Evolutionary conservation across 2,329 filamentous ascomycete species (phyloP).

Genomic region (Dothideomycetidae sp.): DNA sequence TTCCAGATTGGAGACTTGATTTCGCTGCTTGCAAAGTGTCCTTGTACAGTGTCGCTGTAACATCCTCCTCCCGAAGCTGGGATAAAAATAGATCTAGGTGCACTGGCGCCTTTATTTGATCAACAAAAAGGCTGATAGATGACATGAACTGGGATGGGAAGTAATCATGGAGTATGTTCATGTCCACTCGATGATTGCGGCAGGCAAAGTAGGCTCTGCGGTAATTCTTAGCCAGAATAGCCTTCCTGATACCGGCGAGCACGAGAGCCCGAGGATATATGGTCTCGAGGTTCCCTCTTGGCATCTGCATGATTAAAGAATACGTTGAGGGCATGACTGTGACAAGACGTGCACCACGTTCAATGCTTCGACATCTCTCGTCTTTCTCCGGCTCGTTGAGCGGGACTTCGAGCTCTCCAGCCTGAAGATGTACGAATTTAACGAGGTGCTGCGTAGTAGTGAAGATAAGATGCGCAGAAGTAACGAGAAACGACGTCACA

Average conservation of each 20-base stretch:
- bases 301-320: slow-evolving; percentile 83
- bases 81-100: slow-evolving; percentile 87
- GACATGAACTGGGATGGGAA: slow-evolving; percentile 72
- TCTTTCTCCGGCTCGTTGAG: slow-evolving; percentile 81
- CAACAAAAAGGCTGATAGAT: slow-evolving; percentile 61
- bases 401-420: slow-evolving; percentile 61
- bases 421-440: slow-evolving; percentile 77
- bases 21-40: slow-evolving; percentile 51
- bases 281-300: slow-evolving; percentile 86
- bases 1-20: slow-evolving; percentile 11
- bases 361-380: slow-evolving; percentile 81
- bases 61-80: slow-evolving; percentile 76
- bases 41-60: slow-evolving; percentile 83
- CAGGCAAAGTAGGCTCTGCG: slow-evolving; percentile 73
- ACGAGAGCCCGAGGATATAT: slow-evolving; percentile 89
- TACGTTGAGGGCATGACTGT: slow-evolving; percentile 82
- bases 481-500: slow-evolving; percentile 81
- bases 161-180: slow-evolving; percentile 95
- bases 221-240: slow-evolving; percentile 71
- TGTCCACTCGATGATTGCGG: slow-evolving; percentile 84
- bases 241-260: slow-evolving; percentile 69
- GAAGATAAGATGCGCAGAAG: slow-evolving; percentile 69
- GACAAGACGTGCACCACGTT: slow-evolving; percentile 74
- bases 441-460: slow-evolving; percentile 86
- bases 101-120: slow-evolving; percentile 67